These are phyloP conservation scores for Umbelopsis vinacea DNA, from an alignment of 192 early-diverging fungal species.

Conservation along the genomic window DNA sequence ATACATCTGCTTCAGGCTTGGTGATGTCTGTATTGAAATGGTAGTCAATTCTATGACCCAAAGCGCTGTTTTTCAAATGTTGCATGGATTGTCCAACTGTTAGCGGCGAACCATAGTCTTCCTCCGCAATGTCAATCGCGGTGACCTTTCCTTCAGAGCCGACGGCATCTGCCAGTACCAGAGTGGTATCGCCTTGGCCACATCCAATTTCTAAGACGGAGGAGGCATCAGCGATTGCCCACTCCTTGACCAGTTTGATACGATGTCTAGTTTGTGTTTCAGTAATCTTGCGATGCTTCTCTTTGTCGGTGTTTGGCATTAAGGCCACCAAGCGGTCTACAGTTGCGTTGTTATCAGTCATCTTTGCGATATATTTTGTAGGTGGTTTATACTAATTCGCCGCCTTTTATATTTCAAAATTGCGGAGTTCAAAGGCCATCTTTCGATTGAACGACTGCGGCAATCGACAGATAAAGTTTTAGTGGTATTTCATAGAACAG, in stretches of 20 bases:
- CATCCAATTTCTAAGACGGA: conserved; percentile 19
- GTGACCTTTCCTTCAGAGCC: conserved; percentile 3
- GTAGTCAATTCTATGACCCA: not conserved
- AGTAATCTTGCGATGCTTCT: not conserved
- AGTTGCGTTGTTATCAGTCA: not conserved
- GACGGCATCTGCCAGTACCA: conserved; percentile 14
- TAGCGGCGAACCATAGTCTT: conserved; percentile 9
- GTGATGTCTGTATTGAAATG: conserved; percentile 5
- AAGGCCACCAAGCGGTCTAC: not conserved
- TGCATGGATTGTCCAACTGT: conserved; percentile 19
- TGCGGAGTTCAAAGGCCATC: not conserved
- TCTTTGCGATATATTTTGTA: not conserved
- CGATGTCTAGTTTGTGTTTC: not conserved
- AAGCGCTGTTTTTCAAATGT: not conserved
- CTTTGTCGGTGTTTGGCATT: not conserved
- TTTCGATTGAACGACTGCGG: not conserved
- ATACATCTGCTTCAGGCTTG: not conserved
- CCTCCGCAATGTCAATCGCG: conserved; percentile 13
- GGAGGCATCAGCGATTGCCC: not conserved
- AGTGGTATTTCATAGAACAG: too few relatives aligned
- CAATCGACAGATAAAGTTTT: not conserved
- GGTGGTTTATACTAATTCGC: not conserved
- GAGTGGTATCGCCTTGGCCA: conserved; percentile 19
- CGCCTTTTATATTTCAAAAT: not conserved
- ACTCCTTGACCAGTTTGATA: conserved; percentile 15